Conservation (phyloP, 108 stramenopile genomes). For the Discostella pseudostelligera region DNA sequence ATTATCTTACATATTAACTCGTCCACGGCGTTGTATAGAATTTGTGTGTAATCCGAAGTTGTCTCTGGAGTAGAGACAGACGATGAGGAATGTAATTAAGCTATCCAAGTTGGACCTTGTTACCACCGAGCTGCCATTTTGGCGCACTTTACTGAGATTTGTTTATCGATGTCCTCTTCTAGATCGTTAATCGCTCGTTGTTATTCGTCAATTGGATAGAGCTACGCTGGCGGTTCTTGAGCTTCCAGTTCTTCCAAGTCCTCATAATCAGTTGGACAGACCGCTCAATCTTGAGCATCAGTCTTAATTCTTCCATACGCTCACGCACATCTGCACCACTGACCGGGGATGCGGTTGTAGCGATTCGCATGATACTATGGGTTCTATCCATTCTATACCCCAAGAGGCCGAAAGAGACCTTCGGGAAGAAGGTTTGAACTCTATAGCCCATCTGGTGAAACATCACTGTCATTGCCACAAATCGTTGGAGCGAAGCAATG, state of each 20-base stretch:
- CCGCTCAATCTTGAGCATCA: slow-evolving; percentile 57
- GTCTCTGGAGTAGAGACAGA: too few relatives aligned
- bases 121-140: too few relatives aligned
- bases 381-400: slow-evolving; percentile 54
- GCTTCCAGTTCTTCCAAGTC: slow-evolving; percentile 44
- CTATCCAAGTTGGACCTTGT: too few relatives aligned
- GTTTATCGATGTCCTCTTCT: too few relatives aligned
- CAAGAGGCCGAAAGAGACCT: slow-evolving; percentile 47
- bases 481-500: slow-evolving; percentile 51
- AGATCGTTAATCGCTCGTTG: too few relatives aligned
- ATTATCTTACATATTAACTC: too few relatives aligned
- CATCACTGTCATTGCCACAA: slow-evolving; percentile 56
- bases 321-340: slow-evolving; percentile 57
- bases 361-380: slow-evolving; percentile 51
- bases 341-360: slow-evolving; percentile 50
- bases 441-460: slow-evolving; percentile 59
- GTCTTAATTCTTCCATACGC: slow-evolving; percentile 56
- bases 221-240: slow-evolving; percentile 5
- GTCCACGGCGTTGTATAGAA: too few relatives aligned
- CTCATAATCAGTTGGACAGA: slow-evolving; percentile 59
- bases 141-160: too few relatives aligned
- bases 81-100: too few relatives aligned
- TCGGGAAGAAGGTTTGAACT: slow-evolving; percentile 40
- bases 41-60: too few relatives aligned
- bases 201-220: too few relatives aligned